A percentile compares a stretch with the other conserved stretches of the same genome.
Conservation (phyloP, 1,139 yeast genomes). For the Nakaseomyces delphensis region DNA sequence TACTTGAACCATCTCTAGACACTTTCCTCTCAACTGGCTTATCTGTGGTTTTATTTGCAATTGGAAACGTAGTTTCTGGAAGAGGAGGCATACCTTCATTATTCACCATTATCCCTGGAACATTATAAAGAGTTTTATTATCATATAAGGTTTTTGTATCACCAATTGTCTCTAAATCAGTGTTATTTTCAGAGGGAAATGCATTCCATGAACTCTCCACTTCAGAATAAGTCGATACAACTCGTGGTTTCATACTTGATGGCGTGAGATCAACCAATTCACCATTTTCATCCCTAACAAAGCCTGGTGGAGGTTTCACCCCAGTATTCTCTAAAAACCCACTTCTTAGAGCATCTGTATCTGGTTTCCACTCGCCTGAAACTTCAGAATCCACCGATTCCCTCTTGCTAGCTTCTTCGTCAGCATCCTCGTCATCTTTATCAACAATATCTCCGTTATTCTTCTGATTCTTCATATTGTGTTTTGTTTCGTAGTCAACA, state of each 20-base stretch:
- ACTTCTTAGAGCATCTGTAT: conserved; percentile 26
- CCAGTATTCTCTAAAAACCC: conserved; percentile 27
- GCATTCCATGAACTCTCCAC: conserved; percentile 32
- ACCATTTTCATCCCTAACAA: conserved; percentile 27
- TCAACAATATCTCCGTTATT: background rate
- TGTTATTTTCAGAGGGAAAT: conserved; percentile 23
- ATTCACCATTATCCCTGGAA: conserved; percentile 28
- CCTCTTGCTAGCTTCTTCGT: conserved; percentile 6
- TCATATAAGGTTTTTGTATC: conserved; percentile 32
- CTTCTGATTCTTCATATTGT: background rate
- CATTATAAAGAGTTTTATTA: conserved; percentile 31
- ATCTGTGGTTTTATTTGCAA: background rate
- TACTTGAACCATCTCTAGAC: conserved; percentile 8
- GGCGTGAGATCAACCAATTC: conserved; percentile 25
- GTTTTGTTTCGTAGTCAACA: background rate
- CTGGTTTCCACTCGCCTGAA: conserved; percentile 25
- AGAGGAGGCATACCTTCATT: conserved; percentile 28
- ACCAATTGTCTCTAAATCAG: conserved; percentile 27
- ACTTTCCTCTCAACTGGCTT: conserved; percentile 10
- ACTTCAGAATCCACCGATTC: conserved; percentile 3
- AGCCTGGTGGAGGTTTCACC: conserved; percentile 27
- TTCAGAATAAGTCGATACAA: conserved; percentile 27
- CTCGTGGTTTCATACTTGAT: conserved; percentile 25
- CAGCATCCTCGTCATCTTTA: background rate
- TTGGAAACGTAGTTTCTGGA: conserved; percentile 18